These are phyloP conservation scores for Poterioochromonas sp. DNA, from an alignment of 352 stramenopile species.

Conservation along the genomic window DNA sequence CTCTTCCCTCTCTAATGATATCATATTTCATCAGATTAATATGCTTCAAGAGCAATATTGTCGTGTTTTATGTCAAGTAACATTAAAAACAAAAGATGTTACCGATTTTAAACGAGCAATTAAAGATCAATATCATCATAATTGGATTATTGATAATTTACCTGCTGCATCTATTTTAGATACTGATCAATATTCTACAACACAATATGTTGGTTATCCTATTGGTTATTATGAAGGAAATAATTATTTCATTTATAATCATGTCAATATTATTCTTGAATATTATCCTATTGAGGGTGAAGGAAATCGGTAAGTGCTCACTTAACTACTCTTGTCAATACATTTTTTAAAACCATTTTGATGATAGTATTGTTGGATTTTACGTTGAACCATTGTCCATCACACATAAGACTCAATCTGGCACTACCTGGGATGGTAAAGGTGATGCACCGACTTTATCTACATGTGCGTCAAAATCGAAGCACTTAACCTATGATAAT, in stretches of 20 bases:
- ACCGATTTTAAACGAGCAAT: constrained; percentile 48
- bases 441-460: constrained; percentile 66
- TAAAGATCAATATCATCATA: constrained; percentile 48
- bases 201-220: constrained; percentile 55
- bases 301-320: constrained; percentile 38
- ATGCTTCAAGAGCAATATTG: constrained; percentile 55
- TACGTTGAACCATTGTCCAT: constrained; percentile 92
- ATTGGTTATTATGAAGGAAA: constrained; percentile 72
- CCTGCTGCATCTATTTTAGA: constrained; percentile 46
- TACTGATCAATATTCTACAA: constrained; percentile 12
- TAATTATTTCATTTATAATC: constrained; percentile 93
- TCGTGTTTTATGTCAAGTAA: constrained; percentile 24
- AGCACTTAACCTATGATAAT: constrained; percentile 25
- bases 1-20: neutral
- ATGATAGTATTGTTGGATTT: constrained; percentile 85
- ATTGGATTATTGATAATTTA: constrained; percentile 81
- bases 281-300: constrained; percentile 81
- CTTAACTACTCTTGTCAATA: constrained; percentile 43
- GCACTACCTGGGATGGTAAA: constrained; percentile 59
- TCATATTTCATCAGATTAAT: constrained; percentile 55
- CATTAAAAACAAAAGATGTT: constrained; percentile 44
- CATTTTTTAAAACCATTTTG: constrained; percentile 33
- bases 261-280: constrained; percentile 96
- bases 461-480: constrained; percentile 57
- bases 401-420: constrained; percentile 65